phyloP scores from a whole-genome alignment of 2,329 filamentous ascomycete genomes.

The Penicillium capsulatum region DNA sequence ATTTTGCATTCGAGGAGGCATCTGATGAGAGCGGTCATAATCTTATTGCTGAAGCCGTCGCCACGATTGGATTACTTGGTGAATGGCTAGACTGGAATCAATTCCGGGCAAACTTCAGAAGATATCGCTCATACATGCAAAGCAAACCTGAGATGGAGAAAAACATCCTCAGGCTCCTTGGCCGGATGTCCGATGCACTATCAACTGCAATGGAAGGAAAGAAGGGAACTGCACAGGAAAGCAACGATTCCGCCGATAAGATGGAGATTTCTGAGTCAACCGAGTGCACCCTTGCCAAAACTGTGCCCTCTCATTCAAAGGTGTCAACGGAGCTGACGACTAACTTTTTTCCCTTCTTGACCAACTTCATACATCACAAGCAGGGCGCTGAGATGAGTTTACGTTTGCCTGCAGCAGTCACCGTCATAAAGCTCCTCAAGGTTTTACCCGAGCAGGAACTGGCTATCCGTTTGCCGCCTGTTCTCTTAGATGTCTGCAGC shows the following conservation, averaged over 20 bases:
- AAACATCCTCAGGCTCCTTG: conserved; percentile 75
- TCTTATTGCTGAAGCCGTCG: conserved; percentile 79
- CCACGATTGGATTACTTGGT: conserved; percentile 69
- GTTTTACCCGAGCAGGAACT: conserved; percentile 71
- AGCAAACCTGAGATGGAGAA: conserved; percentile 81
- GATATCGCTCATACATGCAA: conserved; percentile 77
- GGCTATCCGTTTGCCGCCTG: conserved; percentile 68
- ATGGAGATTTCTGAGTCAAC: conserved; percentile 24
- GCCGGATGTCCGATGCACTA: conserved; percentile 74
- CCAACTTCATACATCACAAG: conserved; percentile 86
- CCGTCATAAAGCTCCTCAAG: conserved; percentile 80
- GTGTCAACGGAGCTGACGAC: conserved; percentile 67
- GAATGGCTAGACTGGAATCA: conserved; percentile 83
- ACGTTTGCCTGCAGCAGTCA: conserved; percentile 83
- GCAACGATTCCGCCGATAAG: conserved; percentile 25
- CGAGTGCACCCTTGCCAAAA: conserved; percentile 54
- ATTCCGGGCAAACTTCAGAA: conserved; percentile 76
- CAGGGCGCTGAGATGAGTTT: conserved; percentile 92
- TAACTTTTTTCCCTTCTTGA: conserved; percentile 72
- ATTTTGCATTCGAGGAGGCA: conserved; percentile 81
- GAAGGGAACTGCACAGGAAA: conserved; percentile 14
- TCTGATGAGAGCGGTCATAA: conserved; percentile 76
- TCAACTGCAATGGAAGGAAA: conserved; percentile 49
- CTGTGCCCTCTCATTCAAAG: conserved; percentile 64
- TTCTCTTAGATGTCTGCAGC: conserved; percentile 87